phyloP scores from a whole-genome alignment of 148 eudicot genomes.

The Fallopia convolvulus region DNA sequence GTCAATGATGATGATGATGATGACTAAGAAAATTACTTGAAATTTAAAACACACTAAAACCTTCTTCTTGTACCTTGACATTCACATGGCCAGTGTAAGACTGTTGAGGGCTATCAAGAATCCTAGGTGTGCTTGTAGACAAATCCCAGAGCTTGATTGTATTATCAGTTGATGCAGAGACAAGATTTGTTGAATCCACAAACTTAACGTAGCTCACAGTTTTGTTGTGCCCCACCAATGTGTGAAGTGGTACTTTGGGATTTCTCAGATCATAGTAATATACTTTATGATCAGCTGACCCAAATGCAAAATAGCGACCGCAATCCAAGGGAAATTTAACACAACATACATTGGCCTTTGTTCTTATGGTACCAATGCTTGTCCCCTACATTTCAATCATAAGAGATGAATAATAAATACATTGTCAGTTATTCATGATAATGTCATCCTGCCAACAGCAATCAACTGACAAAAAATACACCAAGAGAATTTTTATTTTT shows the following conservation, averaged over 20 bases:
- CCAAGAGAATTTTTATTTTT: conserved; percentile 12
- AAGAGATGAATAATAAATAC: conserved; percentile 36
- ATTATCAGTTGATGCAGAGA: conserved; percentile 89
- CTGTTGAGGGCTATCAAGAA: conserved; percentile 73
- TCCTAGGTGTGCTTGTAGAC: conserved; percentile 60
- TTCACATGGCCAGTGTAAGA: conserved; percentile 86
- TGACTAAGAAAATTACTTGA: neutral
- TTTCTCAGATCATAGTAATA: conserved; percentile 91
- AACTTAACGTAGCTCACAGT: conserved; percentile 97
- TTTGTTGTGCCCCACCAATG: conserved; percentile 79
- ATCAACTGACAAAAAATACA: conserved; percentile 1
- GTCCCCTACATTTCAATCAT: conserved; percentile 70
- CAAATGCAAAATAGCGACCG: conserved; percentile 78
- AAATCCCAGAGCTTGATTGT: conserved; percentile 96
- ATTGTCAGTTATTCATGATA: conserved; percentile 32
- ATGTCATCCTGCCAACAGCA: conserved; percentile 46
- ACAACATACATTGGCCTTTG: conserved; percentile 96
- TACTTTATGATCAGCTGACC: conserved; percentile 91
- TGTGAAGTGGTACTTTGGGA: conserved; percentile 68
- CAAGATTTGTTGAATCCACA: conserved; percentile 69
- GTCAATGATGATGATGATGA: no score
- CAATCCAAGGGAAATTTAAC: conserved; percentile 80
- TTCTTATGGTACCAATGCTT: conserved; percentile 83
- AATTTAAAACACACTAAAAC: neutral
- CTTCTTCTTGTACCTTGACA: conserved; percentile 52